phyloP scores from a whole-genome alignment of 768 basidiomycete species.

The Neoboletus subvelutipes region DNA sequence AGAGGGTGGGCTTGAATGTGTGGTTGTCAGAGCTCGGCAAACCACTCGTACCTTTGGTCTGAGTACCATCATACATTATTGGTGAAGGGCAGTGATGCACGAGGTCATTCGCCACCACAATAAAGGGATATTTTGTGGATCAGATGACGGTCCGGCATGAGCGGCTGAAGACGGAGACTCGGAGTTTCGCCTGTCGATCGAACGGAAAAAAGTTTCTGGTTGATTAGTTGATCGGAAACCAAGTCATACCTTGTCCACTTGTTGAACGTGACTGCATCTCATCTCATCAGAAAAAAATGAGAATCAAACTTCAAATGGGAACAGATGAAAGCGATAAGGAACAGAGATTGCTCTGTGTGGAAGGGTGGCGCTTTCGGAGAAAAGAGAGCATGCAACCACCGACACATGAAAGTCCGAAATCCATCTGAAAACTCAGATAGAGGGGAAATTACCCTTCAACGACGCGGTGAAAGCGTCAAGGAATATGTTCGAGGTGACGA shows the following conservation, averaged over 20 bases:
- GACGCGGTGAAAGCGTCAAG: slow-evolving; percentile 8
- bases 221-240: slow-evolving; percentile 12
- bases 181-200: slow-evolving; percentile 12
- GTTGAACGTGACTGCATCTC: slow-evolving; percentile 14
- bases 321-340: slow-evolving; percentile 25
- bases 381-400: slow-evolving; percentile 23
- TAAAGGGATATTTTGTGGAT: slow-evolving; percentile 9
- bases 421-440: slow-evolving; percentile 30
- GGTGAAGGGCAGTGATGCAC: slow-evolving; percentile 24
- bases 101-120: slow-evolving; percentile 25
- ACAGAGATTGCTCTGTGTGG: slow-evolving; percentile 15
- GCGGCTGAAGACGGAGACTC: slow-evolving; percentile 20
- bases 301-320: slow-evolving; percentile 16
- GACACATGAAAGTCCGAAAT: slow-evolving; percentile 35
- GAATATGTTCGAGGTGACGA: slow-evolving; percentile 7
- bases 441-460: slow-evolving; percentile 17
- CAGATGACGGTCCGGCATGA: slow-evolving; percentile 15
- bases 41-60: slow-evolving; percentile 14
- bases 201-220: slow-evolving; percentile 22
- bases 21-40: slow-evolving; percentile 20
- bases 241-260: slow-evolving; percentile 15
- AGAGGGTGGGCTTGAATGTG: slow-evolving; percentile 15
- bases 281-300: slow-evolving; percentile 15
- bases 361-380: slow-evolving; percentile 26
- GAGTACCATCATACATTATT: slow-evolving; percentile 18